These are phyloP conservation scores for Pseudonitzschia multiseries DNA, from an alignment of 108 stramenopile species.

Conservation along the genomic window DNA sequence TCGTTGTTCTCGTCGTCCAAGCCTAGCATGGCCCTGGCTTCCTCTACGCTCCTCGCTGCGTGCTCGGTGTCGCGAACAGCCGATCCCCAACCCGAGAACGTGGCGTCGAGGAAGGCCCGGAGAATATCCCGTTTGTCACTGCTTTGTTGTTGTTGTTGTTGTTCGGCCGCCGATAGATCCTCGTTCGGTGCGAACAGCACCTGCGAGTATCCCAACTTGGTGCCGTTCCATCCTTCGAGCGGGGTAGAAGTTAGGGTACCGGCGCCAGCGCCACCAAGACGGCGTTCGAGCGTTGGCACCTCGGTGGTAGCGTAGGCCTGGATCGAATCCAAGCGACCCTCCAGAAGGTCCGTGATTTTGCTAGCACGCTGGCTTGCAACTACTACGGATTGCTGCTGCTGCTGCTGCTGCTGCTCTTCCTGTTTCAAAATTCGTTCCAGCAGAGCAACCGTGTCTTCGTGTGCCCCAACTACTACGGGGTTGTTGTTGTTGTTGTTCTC, in stretches of 20 bases:
- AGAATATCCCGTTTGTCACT: conserved; percentile 33
- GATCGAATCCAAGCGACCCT: conserved; percentile 32
- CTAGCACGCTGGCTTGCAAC: conserved; percentile 44
- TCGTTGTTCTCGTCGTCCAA: conserved; percentile 28
- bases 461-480: conserved; percentile 32
- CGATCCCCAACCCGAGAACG: conserved; percentile 44
- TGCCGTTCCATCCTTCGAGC: conserved; percentile 18
- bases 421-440: conserved; percentile 35
- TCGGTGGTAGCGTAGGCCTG: conserved; percentile 55
- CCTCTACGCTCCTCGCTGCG: conserved; percentile 33
- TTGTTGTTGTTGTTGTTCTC: neutral
- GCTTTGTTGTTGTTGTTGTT: no score
- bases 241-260: neutral
- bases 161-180: conserved; percentile 8
- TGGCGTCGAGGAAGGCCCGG: conserved; percentile 38
- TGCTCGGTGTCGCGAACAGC: conserved; percentile 36
- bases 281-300: conserved; percentile 38
- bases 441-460: conserved; percentile 48
- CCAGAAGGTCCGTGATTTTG: conserved; percentile 46
- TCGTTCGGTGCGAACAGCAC: conserved; percentile 45
- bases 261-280: conserved; percentile 1
- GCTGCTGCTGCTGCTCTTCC: conserved; percentile 4
- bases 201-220: conserved; percentile 46
- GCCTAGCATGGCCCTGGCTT: conserved; percentile 39
- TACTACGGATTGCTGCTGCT: conserved; percentile 14